Evolutionary conservation across 805 yeast species (phyloP).

Genomic region (Candida yuanshanica): DNA sequence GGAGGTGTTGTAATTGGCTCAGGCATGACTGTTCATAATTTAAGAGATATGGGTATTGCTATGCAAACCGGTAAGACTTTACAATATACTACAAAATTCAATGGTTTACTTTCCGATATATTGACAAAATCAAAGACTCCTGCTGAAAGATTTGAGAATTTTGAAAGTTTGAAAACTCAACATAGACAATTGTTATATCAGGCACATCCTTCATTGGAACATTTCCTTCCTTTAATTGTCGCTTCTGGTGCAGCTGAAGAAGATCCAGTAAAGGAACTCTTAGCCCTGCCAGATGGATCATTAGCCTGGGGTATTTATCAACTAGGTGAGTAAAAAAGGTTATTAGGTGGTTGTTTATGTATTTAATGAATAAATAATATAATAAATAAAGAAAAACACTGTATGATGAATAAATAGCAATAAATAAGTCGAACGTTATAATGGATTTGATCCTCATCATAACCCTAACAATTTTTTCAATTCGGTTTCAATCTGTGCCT

Average conservation of each 20-base stretch:
- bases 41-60: conserved; percentile 44
- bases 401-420: conserved; percentile 1
- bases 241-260: conserved; percentile 46
- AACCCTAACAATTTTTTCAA: conserved; percentile 17
- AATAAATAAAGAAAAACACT: conserved; percentile 4
- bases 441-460: too few species aligned
- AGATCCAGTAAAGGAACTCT: conserved; percentile 39
- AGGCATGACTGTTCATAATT: conserved; percentile 79
- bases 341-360: neutral
- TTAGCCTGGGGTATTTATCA: conserved; percentile 70
- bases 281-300: conserved; percentile 37
- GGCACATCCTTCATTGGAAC: conserved; percentile 78
- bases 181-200: conserved; percentile 31
- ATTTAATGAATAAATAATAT: conserved; percentile 2
- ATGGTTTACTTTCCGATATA: conserved; percentile 36
- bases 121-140: conserved; percentile 26
- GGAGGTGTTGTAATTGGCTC: conserved; percentile 55
- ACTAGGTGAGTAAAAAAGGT: conserved; percentile 28
- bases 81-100: conserved; percentile 52
- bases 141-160: conserved; percentile 28
- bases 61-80: conserved; percentile 20
- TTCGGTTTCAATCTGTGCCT: conserved; percentile 18
- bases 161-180: conserved; percentile 31
- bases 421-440: neutral
- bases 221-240: conserved; percentile 61